These are phyloP conservation scores for Fraxinus greggii DNA, from an alignment of 305 asterid genomes.

Conservation along the genomic window DNA sequence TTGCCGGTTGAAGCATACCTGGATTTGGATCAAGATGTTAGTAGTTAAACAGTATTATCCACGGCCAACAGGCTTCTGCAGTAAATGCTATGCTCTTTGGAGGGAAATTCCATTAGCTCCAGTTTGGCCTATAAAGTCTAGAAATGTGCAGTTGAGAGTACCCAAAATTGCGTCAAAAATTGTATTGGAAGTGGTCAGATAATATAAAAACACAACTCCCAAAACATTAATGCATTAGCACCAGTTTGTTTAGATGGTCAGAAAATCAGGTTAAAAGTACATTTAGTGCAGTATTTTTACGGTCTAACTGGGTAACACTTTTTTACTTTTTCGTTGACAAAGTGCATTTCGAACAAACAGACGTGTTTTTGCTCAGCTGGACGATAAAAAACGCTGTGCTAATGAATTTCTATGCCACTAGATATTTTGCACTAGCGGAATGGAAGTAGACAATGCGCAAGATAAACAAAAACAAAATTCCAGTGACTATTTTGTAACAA, in stretches of 20 bases:
- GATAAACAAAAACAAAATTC: neutral
- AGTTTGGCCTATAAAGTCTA: neutral
- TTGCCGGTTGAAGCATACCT: constrained; percentile 89
- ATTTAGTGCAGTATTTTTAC: neutral
- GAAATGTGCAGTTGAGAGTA: neutral
- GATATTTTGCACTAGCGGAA: neutral
- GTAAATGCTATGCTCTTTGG: neutral
- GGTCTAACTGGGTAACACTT: neutral
- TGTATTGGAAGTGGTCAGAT: neutral
- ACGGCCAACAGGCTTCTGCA: neutral
- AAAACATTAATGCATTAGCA: neutral
- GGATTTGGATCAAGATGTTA: neutral
- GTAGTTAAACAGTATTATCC: neutral
- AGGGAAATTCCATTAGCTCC: neutral
- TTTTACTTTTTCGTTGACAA: neutral
- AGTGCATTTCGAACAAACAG: neutral
- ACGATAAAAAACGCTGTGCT: neutral
- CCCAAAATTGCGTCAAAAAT: neutral
- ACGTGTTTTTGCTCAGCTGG: neutral
- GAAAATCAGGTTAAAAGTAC: neutral
- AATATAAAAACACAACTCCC: neutral
- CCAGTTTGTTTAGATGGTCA: neutral
- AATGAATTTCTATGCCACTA: neutral
- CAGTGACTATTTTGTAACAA: neutral
- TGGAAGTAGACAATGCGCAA: neutral